Evolutionary conservation across 495 filamentous ascomycete species (phyloP).

Genomic region (Daldinia loculata): DNA sequence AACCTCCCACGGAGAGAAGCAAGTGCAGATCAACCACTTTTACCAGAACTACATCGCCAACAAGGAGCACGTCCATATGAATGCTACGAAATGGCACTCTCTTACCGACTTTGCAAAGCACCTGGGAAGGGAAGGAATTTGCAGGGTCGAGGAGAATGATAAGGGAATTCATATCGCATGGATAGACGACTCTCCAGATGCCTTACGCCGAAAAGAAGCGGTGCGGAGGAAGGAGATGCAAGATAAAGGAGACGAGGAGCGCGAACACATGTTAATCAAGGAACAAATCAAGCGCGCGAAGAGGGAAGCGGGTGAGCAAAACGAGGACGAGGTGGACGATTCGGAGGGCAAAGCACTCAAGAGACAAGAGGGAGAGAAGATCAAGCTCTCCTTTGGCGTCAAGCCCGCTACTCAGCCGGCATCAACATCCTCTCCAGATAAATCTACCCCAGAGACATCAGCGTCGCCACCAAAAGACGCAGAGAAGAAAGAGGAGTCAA

Average conservation of each 20-base stretch:
- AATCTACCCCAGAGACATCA: slow-evolving; percentile 30
- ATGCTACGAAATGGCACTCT: slow-evolving; percentile 84
- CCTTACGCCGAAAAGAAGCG: slow-evolving; percentile 79
- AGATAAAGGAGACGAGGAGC: slow-evolving; percentile 88
- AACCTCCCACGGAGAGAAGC: slow-evolving; percentile 86
- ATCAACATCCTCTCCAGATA: slow-evolving; percentile 45
- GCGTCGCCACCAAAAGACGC: slow-evolving; percentile 22
- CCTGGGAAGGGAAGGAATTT: slow-evolving; percentile 83
- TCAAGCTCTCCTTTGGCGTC: slow-evolving; percentile 76
- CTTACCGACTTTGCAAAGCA: slow-evolving; percentile 89
- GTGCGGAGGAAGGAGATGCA: slow-evolving; percentile 81
- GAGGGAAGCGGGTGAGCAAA: slow-evolving; percentile 59
- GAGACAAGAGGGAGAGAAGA: slow-evolving; percentile 81
- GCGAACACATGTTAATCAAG: slow-evolving; percentile 79
- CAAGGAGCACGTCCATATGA: slow-evolving; percentile 92
- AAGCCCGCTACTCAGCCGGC: slow-evolving; percentile 51
- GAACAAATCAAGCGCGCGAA: slow-evolving; percentile 82
- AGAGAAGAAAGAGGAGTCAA: slow-evolving; percentile 14
- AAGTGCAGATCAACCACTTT: slow-evolving; percentile 85
- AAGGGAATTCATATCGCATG: slow-evolving; percentile 87
- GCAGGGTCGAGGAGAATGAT: slow-evolving; percentile 86
- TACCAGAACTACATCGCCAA: slow-evolving; percentile 77
- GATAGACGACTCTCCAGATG: slow-evolving; percentile 90
- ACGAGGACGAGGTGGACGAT: slow-evolving; percentile 53
- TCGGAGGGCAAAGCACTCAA: slow-evolving; percentile 63